Evolutionary conservation across 345 rosid species (phyloP).

Genomic region (Eucalyptus pauciflora): DNA sequence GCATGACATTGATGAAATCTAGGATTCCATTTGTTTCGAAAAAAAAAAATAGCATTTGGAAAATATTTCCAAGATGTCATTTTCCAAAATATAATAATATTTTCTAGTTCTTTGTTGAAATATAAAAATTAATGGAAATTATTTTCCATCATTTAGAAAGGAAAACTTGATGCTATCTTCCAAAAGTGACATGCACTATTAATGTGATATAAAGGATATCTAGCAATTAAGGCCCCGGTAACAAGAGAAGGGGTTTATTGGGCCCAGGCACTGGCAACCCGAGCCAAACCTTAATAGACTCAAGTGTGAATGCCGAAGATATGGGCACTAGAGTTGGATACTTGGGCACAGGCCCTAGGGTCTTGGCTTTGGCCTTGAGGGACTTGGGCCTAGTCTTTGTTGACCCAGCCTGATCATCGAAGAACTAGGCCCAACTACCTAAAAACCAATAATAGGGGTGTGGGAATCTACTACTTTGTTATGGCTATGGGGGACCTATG

Average conservation of each 20-base stretch:
- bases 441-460: not conserved
- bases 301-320: not conserved
- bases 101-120: too few relatives aligned
- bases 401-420: fast-evolving
- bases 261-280: not conserved
- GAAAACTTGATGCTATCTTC: too few relatives aligned
- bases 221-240: too few relatives aligned
- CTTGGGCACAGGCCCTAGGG: not conserved
- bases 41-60: too few relatives aligned
- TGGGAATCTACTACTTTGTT: not conserved
- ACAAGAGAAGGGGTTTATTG: not conserved
- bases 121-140: too few relatives aligned
- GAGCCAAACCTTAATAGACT: not conserved
- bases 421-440: not conserved
- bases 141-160: too few relatives aligned
- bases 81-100: too few relatives aligned
- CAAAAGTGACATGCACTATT: too few relatives aligned
- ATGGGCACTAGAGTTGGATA: not conserved
- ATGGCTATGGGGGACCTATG: too few relatives aligned
- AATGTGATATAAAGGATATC: not conserved
- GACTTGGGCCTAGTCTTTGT: not conserved
- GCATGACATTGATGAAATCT: not conserved
- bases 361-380: not conserved
- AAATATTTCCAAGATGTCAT: too few relatives aligned
- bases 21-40: not conserved